These are phyloP conservation scores for Botrytis fragariae DNA, from an alignment of 2,329 filamentous ascomycete species.

Conservation along the genomic window DNA sequence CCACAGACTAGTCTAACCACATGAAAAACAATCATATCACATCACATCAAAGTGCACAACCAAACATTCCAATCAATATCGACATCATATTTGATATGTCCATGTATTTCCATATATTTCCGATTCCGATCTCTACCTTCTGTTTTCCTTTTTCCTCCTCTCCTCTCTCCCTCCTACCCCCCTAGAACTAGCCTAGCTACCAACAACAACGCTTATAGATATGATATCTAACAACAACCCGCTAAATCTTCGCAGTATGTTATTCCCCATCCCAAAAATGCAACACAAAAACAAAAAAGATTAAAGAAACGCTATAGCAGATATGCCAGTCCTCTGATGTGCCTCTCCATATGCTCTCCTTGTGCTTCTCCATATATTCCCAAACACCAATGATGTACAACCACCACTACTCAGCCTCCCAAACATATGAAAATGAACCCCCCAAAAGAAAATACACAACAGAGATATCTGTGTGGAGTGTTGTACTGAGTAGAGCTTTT, in stretches of 20 bases:
- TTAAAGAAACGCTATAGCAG: slow-evolving; percentile 2
- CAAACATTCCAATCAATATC: not conserved
- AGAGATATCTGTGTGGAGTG: not conserved
- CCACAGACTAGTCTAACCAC: not conserved
- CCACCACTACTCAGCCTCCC: not conserved
- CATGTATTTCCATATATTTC: not conserved
- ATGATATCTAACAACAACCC: not conserved
- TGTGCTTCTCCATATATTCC: not conserved
- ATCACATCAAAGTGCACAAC: not conserved
- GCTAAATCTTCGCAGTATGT: not conserved
- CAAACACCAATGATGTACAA: slow-evolving; percentile 5
- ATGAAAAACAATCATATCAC: too few species aligned
- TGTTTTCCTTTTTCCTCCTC: not conserved
- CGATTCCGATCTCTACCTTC: not conserved
- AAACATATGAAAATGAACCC: slow-evolving; percentile 3
- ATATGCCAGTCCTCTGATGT: not conserved
- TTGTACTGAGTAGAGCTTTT: slow-evolving; percentile 5
- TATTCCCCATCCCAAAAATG: not conserved
- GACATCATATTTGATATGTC: not conserved
- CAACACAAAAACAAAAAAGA: not conserved
- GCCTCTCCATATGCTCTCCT: not conserved
- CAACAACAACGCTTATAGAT: not conserved
- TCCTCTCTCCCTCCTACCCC: not conserved
- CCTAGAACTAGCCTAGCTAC: not conserved
- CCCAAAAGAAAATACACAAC: not conserved